phyloP scores from a whole-genome alignment of 495 filamentous ascomycete species.

The Thermochaetoides thermophila region DNA sequence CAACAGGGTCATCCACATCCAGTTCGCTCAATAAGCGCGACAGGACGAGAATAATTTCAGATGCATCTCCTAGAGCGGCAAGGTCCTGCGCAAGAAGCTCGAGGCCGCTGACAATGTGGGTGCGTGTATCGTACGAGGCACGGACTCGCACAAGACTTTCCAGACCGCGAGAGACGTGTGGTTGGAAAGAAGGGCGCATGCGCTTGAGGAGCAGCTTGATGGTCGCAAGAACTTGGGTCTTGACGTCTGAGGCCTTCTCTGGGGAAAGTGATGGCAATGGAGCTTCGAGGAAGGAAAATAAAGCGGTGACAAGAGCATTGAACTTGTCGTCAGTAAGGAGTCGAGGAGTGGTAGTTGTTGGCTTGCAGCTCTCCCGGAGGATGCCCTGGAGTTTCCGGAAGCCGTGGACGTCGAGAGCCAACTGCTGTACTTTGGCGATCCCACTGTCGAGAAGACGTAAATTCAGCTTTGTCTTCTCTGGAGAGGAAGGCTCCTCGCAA shows the following conservation, averaged over 20 bases:
- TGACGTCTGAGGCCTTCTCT: slow-evolving; percentile 54
- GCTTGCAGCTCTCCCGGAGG: slow-evolving; percentile 50
- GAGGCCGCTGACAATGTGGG: slow-evolving; percentile 38
- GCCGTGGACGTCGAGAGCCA: slow-evolving; percentile 67
- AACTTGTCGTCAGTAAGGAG: slow-evolving; percentile 45
- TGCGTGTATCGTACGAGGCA: slow-evolving; percentile 40
- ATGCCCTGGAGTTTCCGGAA: slow-evolving; percentile 79
- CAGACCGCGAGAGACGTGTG: slow-evolving; percentile 49
- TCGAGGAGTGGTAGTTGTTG: slow-evolving; percentile 5
- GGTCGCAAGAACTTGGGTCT: slow-evolving; percentile 69
- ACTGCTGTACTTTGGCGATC: slow-evolving; percentile 54
- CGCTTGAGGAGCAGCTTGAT: slow-evolving; percentile 62
- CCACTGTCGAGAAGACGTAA: slow-evolving; percentile 55
- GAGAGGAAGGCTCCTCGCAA: slow-evolving; percentile 17
- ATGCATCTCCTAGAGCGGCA: slow-evolving; percentile 34
- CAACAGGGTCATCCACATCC: slow-evolving; percentile 16
- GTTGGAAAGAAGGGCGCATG: slow-evolving; percentile 46
- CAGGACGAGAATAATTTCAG: slow-evolving; percentile 33
- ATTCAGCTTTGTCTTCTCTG: slow-evolving; percentile 38
- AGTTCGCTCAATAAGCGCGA: slow-evolving; percentile 24
- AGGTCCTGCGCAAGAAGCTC: slow-evolving; percentile 39
- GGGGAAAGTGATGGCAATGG: slow-evolving; percentile 28
- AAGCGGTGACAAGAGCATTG: slow-evolving; percentile 52
- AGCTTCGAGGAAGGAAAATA: slow-evolving; percentile 63
- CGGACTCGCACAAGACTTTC: slow-evolving; percentile 53